Conservation (phyloP, 1,284 basidiomycete genomes). For the Trichosporon inkin region DNA sequence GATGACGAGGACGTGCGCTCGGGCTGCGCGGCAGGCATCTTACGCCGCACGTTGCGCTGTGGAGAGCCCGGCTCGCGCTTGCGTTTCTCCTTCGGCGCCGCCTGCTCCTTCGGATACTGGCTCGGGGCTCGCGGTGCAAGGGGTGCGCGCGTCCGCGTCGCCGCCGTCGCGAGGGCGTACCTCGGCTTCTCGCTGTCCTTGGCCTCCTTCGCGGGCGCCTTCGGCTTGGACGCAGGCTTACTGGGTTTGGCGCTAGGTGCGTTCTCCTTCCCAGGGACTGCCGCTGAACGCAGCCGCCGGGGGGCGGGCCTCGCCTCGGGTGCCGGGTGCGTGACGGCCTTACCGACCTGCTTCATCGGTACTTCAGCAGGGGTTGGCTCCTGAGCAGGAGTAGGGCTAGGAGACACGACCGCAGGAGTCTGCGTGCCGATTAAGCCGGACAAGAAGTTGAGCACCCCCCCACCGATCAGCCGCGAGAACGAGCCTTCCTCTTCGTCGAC, state of each 20-base stretch:
- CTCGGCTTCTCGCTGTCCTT: neutral
- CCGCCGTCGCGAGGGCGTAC: constrained; percentile 1
- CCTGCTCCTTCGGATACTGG: neutral
- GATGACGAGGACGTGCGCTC: neutral
- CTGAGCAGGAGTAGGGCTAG: neutral
- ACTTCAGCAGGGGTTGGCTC: neutral
- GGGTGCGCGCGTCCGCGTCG: neutral
- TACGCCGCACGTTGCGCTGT: constrained; percentile 4
- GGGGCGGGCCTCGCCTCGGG: neutral
- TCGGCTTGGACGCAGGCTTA: neutral
- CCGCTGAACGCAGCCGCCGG: no score
- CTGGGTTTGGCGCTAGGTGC: neutral
- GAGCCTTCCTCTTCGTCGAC: neutral
- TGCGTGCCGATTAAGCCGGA: neutral
- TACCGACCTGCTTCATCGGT: neutral
- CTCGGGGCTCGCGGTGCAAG: no score
- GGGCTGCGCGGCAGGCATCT: neutral
- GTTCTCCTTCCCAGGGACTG: neutral
- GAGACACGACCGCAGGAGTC: neutral
- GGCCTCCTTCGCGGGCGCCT: neutral
- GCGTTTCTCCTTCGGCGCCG: neutral
- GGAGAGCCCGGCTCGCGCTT: neutral
- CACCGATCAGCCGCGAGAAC: neutral
- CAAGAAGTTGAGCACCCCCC: constrained; percentile 7
- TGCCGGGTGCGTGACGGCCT: no score